A percentile compares a stretch with the other conserved stretches of the same genome.
These are phyloP conservation scores for Thielaviopsis euricoi DNA, from an alignment of 2,329 filamentous ascomycete genomes.

Conservation along the genomic window DNA sequence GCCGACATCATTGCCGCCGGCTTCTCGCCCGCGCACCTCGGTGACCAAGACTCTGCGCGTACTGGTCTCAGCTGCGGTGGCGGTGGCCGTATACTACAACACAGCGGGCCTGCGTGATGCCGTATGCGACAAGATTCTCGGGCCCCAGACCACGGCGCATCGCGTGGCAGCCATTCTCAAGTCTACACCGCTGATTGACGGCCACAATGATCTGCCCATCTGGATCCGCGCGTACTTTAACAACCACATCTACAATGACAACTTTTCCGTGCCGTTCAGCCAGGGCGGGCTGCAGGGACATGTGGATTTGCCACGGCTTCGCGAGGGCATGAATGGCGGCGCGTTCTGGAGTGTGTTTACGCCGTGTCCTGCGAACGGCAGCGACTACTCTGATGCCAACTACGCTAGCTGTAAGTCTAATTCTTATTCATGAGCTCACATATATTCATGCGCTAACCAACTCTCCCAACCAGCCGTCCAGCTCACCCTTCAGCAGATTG, in stretches of 20 bases:
- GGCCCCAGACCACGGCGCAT: slow-evolving; percentile 1
- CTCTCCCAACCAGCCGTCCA: slow-evolving; percentile 33
- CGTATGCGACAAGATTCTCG: not conserved
- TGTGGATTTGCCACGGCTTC: slow-evolving; percentile 64
- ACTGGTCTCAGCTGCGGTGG: not conserved
- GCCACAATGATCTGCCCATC: slow-evolving; percentile 77
- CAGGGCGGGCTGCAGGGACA: slow-evolving; percentile 52
- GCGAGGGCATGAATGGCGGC: slow-evolving; percentile 56
- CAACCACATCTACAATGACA: slow-evolving; percentile 61
- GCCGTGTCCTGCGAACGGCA: slow-evolving; percentile 55
- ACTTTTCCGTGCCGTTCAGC: slow-evolving; percentile 61
- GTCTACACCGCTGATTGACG: slow-evolving; percentile 38
- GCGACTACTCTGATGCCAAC: slow-evolving; percentile 56
- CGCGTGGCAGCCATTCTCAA: slow-evolving; percentile 5
- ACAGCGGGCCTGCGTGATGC: not conserved
- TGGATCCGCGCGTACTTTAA: slow-evolving; percentile 47
- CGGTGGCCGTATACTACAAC: not conserved
- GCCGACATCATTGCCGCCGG: not conserved
- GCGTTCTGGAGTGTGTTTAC: slow-evolving; percentile 89
- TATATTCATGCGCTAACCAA: slow-evolving; percentile 7
- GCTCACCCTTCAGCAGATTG: slow-evolving; percentile 58
- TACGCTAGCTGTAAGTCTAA: slow-evolving; percentile 44
- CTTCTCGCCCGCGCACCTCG: not conserved
- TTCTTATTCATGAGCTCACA: not conserved
- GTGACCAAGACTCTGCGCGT: not conserved